Base-by-base conservation (phyloP, 2,329 filamentous ascomycete genomes). In the Cladorrhinum sp. region DNA sequence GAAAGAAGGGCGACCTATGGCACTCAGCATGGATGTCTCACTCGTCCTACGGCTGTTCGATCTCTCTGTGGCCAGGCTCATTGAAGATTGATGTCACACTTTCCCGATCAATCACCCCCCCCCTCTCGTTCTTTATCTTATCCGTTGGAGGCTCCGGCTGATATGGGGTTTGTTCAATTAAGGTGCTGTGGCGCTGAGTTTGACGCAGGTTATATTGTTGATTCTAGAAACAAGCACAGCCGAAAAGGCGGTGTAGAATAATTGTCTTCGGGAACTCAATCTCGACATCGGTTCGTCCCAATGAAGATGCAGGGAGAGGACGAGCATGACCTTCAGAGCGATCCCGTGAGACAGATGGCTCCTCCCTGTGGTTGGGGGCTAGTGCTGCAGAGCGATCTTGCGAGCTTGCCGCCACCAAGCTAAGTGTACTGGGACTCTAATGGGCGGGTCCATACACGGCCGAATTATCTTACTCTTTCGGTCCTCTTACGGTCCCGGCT, bases 141-240 rank as follows among this genome's bases (percentile, higher is more conserved):
- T 25, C 18, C n/a, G 29, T 51, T 10, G 23, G 32, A 12, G 8
- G 6, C 45, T 24, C 12, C 56, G 27, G 23, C n/a, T 59, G 27
- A 27, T 41, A 20, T 8, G 49, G 24, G 22, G 36, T 49, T 25
- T 38, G 23, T 55, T 20, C 20, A 32, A 50, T 38, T 23, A 55
- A 23, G 50, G 25, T 48, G 27, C 38, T 53, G 55, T 57, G 24
- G 54, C 54, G 57, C 25, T 41, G 57, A 36, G 53, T 54, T 57
- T 27, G 55, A 63, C 22, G 63, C 61, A 62, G 12, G 45, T 58
- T 59, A 65, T 59, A 60, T 60, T 62, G 57, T 60, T 48, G 59
- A 62, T 36, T 58, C 50, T 45, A 49, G 48, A 48, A 27, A 58
- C 16, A 53, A 36, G 29, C 50, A 57, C 24, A 25, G 27, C 41